A percentile compares a stretch with the other conserved stretches of the same genome.
phyloP scores from a whole-genome alignment of 345 rosid species.

The Schrenkiella parvula region DNA sequence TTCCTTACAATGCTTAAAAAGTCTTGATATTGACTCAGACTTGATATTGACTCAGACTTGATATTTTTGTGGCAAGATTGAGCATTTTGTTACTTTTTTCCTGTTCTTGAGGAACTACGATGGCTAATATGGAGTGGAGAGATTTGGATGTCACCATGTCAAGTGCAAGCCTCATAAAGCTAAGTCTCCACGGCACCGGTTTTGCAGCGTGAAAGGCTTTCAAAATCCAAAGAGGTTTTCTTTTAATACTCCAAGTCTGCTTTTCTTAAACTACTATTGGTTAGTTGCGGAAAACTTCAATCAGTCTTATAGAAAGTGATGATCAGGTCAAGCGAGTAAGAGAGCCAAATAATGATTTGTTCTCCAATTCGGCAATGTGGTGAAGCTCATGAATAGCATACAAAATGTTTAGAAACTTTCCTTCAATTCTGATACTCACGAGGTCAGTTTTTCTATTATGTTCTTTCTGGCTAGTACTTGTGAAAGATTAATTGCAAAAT shows the following conservation, averaged over 20 bases:
- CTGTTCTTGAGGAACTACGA: slow-evolving; percentile 9
- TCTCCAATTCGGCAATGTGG: background rate
- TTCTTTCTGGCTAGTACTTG: background rate
- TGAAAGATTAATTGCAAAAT: background rate
- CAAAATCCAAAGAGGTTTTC: background rate
- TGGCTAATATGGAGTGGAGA: background rate
- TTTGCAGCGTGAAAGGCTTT: background rate
- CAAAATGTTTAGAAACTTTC: background rate
- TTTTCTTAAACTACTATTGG: background rate
- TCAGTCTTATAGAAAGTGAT: background rate
- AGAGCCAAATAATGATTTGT: background rate
- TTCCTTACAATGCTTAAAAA: background rate
- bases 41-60: background rate
- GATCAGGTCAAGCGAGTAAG: background rate
- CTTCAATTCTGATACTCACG: background rate
- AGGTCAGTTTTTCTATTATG: background rate
- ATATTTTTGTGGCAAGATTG: background rate
- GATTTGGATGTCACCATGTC: background rate
- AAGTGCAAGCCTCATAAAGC: background rate
- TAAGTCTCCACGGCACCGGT: background rate
- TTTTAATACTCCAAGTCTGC: background rate
- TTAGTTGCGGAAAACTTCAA: background rate
- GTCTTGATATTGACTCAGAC: background rate
- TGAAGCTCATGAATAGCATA: slow-evolving; percentile 6
- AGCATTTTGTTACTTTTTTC: background rate